phyloP scores from a whole-genome alignment of 805 yeast genomes.

The Candida coquimbonensis region DNA sequence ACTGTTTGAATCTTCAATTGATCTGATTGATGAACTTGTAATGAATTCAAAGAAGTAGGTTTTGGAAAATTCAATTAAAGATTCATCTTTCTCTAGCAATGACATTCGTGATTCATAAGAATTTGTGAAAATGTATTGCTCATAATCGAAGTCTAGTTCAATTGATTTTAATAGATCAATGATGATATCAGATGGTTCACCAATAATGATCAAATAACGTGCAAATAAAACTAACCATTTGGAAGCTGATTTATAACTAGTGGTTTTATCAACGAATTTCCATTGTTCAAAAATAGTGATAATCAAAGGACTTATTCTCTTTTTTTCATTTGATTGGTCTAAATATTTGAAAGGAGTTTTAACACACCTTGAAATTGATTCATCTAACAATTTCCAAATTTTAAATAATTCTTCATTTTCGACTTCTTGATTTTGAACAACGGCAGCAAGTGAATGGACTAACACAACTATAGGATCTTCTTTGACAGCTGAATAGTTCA shows the following conservation, averaged over 20 bases:
- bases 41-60: conserved; percentile 31
- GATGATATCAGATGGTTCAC: conserved; percentile 41
- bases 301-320: conserved; percentile 46
- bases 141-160: conserved; percentile 18
- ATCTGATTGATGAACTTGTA: conserved; percentile 24
- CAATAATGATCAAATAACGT: conserved; percentile 43
- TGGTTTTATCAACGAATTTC: conserved; percentile 37
- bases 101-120: conserved; percentile 11
- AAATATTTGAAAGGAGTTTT: conserved; percentile 80
- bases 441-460: conserved; percentile 37
- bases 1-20: conserved; percentile 25
- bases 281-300: conserved; percentile 65
- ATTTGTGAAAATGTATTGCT: conserved; percentile 12
- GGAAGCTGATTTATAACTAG: conserved; percentile 21
- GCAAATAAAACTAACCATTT: conserved; percentile 47
- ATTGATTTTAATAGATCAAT: conserved; percentile 6
- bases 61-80: conserved; percentile 11
- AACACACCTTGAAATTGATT: conserved; percentile 62
- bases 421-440: conserved; percentile 8
- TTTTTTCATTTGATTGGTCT: conserved; percentile 40
- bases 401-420: conserved; percentile 18
- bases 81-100: conserved; percentile 11
- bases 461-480: conserved; percentile 52
- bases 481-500: conserved; percentile 37
- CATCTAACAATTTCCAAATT: conserved; percentile 67